phyloP scores from a whole-genome alignment of 2,329 filamentous ascomycete genomes.

The Ceratocystis huliohia region DNA sequence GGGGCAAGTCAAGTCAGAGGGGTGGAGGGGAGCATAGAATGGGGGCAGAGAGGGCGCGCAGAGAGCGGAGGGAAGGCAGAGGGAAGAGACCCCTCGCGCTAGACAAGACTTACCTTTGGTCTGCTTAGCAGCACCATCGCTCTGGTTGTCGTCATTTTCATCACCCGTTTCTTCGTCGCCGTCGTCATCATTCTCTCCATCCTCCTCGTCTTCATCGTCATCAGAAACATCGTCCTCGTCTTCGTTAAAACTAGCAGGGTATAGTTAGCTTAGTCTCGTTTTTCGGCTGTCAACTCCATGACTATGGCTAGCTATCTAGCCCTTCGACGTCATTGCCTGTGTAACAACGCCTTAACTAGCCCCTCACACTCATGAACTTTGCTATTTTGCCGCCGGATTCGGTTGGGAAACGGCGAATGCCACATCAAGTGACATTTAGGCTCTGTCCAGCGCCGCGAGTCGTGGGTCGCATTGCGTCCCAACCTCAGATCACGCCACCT shows the following conservation, averaged over 20 bases:
- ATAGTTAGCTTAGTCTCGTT: not conserved
- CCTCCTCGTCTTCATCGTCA: slow-evolving; percentile 32
- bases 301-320: too few species aligned
- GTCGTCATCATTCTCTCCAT: slow-evolving; percentile 30
- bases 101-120: slow-evolving; percentile 15
- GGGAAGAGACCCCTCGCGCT: too few species aligned
- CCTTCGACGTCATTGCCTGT: too few species aligned
- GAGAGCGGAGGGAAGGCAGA: too few species aligned
- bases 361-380: too few species aligned
- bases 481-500: not conserved
- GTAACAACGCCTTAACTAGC: too few species aligned
- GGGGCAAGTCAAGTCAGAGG: too few species aligned
- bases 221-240: slow-evolving; percentile 27
- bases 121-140: slow-evolving; percentile 13
- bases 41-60: too few species aligned
- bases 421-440: not conserved
- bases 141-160: slow-evolving; percentile 24
- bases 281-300: too few species aligned
- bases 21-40: not conserved
- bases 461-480: not conserved
- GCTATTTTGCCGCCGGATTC: too few species aligned
- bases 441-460: not conserved
- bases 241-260: slow-evolving; percentile 1
- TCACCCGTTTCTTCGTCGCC: slow-evolving; percentile 28
- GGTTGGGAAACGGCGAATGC: not conserved